Percentiles rank a stretch among this genome's conserved stretches.
Evolutionary conservation across 495 filamentous ascomycete genomes (phyloP).

Genomic region (Daldinia caldariorum): DNA sequence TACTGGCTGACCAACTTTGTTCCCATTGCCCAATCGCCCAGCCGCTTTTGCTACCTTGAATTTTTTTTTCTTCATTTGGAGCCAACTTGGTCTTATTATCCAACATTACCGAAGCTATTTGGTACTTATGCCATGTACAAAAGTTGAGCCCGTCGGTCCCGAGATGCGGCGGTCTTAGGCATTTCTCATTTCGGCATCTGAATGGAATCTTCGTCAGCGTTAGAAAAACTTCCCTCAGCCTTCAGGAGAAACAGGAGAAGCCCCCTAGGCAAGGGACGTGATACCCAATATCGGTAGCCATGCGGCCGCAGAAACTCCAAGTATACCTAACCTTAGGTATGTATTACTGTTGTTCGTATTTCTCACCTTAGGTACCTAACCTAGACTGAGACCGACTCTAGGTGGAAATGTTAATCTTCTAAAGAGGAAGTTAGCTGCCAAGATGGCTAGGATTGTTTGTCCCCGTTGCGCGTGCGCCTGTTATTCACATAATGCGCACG

Average conservation of each 20-base stretch:
- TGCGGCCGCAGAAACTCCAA: conserved; percentile 30
- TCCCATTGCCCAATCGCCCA: conserved; percentile 12
- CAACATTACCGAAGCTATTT: conserved; percentile 26
- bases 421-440: conserved; percentile 49
- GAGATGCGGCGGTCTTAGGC: conserved; percentile 35
- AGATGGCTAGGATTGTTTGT: conserved; percentile 48
- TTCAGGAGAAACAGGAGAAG: not conserved
- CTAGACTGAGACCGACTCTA: conserved; percentile 28
- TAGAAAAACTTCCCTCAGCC: conserved; percentile 3
- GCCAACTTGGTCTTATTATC: conserved; percentile 11
- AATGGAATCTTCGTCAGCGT: conserved; percentile 19
- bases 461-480: conserved; percentile 37
- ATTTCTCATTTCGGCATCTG: conserved; percentile 10
- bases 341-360: conserved; percentile 47
- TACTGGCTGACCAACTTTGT: not conserved
- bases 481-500: conserved; percentile 11
- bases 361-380: conserved; percentile 31
- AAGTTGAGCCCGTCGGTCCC: conserved; percentile 31
- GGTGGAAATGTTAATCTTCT: conserved; percentile 35
- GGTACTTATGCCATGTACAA: conserved; percentile 5
- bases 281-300: conserved; percentile 21
- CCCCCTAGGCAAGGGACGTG: conserved; percentile 34
- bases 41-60: not conserved
- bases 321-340: no score
- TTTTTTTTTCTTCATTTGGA: not conserved